phyloP scores from a whole-genome alignment of 2,329 filamentous ascomycete species.

The Hymenotorrendiella dingleyae region DNA sequence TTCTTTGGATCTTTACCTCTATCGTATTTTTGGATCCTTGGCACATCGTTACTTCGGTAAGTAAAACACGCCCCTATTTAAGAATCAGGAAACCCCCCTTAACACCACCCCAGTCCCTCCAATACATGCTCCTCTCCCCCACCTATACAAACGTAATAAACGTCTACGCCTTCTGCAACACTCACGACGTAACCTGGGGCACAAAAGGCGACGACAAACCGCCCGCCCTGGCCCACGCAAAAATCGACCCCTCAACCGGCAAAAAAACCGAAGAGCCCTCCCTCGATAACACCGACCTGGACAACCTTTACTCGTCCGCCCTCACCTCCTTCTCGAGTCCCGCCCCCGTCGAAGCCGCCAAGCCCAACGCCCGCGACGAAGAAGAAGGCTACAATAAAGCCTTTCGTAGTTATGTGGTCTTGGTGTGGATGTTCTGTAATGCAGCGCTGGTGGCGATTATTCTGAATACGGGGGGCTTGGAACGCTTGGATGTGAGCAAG shows the following conservation, averaged over 20 bases:
- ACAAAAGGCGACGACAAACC: conserved; percentile 96
- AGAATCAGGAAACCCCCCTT: neutral
- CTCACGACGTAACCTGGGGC: conserved; percentile 92
- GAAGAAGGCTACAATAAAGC: conserved; percentile 97
- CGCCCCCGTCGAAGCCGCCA: conserved; percentile 60
- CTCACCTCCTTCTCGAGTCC: conserved; percentile 67
- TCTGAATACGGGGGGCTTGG: conserved; percentile 74
- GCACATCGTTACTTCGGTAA: conserved; percentile 82
- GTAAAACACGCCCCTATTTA: too few relatives aligned
- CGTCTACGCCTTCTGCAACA: conserved; percentile 97
- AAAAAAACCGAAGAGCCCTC: conserved; percentile 41
- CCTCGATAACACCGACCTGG: conserved; percentile 55
- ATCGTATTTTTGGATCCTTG: conserved; percentile 94
- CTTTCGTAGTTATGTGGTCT: conserved; percentile 81
- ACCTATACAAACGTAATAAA: conserved; percentile 98
- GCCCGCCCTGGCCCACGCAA: conserved; percentile 79
- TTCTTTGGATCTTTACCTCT: conserved; percentile 84
- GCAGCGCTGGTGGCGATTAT: conserved; percentile 81
- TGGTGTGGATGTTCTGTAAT: conserved; percentile 94
- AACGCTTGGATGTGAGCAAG: conserved; percentile 83
- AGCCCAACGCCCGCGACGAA: conserved; percentile 56
- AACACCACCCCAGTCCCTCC: conserved; percentile 49
- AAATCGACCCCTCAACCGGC: conserved; percentile 73
- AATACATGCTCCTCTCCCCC: conserved; percentile 89
- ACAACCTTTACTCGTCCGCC: conserved; percentile 86